Evolutionary conservation across 352 stramenopile genomes (phyloP).

Genomic region (Pythium volutum): DNA sequence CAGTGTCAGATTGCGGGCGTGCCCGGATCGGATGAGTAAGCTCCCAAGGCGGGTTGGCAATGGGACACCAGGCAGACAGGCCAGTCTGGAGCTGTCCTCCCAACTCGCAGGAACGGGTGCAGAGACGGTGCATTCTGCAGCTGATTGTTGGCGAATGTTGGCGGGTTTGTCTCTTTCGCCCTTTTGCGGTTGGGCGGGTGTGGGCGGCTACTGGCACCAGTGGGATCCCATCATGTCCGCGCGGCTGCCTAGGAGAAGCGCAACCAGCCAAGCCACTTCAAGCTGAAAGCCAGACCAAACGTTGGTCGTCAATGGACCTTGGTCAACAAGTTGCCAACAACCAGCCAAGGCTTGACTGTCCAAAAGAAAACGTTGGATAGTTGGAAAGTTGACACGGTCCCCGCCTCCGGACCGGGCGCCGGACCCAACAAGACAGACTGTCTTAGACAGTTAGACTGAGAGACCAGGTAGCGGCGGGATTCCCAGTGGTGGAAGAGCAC

Average conservation of each 20-base stretch:
- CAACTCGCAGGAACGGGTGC: neutral
- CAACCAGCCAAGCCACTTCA: slow-evolving; percentile 17
- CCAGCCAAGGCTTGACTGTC: neutral
- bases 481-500: neutral
- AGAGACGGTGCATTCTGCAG: slow-evolving; percentile 10
- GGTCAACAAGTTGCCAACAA: neutral
- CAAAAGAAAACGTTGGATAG: neutral
- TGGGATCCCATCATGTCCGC: slow-evolving; percentile 12
- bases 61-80: neutral
- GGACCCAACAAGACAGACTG: neutral
- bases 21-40: neutral
- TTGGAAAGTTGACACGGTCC: neutral
- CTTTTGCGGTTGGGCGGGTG: neutral
- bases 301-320: neutral
- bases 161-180: slow-evolving; percentile 1
- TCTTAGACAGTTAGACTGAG: neutral
- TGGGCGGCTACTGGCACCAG: slow-evolving; percentile 18
- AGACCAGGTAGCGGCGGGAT: neutral
- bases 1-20: neutral
- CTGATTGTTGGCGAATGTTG: neutral
- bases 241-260: slow-evolving; percentile 11
- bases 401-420: too few species aligned
- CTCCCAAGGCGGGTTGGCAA: neutral
- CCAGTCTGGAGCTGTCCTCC: neutral
- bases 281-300: slow-evolving; percentile 10